A percentile compares a stretch with the other conserved stretches of the same genome.
Conservation (phyloP, 2,329 filamentous ascomycete genomes). For the Raffaelea albimanens region DNA sequence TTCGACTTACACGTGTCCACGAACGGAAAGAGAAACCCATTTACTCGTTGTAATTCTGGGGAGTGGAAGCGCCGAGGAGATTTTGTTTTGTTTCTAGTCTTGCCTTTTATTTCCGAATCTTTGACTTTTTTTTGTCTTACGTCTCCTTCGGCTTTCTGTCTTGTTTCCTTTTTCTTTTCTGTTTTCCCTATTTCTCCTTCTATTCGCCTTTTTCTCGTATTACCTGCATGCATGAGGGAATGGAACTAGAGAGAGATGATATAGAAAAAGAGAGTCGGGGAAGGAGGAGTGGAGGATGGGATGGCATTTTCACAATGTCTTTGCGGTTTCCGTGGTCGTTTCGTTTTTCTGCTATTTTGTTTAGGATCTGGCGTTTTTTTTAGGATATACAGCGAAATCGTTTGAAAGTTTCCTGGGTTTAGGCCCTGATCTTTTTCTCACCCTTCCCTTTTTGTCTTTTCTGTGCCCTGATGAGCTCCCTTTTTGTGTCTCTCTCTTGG, state of each 20-base stretch:
- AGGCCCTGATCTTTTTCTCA: too few relatives aligned
- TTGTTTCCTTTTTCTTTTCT: neutral
- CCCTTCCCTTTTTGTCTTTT: too few relatives aligned
- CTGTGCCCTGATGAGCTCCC: too few relatives aligned
- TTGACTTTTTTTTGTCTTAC: neutral
- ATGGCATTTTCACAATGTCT: neutral
- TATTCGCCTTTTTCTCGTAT: neutral
- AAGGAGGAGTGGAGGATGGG: neutral
- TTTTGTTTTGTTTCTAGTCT: neutral
- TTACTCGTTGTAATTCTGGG: neutral
- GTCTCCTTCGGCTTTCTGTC: neutral
- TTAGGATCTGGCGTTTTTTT: neutral
- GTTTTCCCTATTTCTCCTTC: neutral
- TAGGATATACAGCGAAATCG: neutral
- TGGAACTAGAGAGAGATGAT: neutral
- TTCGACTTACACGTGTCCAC: neutral
- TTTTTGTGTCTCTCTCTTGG: too few relatives aligned
- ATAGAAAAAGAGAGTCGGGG: neutral
- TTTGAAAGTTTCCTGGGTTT: neutral
- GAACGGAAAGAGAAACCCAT: neutral
- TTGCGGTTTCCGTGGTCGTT: neutral
- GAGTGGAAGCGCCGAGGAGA: neutral
- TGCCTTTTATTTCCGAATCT: neutral
- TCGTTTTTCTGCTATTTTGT: too few relatives aligned
- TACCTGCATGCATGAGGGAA: neutral